These are phyloP conservation scores for Mycena leptocephala DNA, from an alignment of 768 basidiomycete genomes.

Conservation along the genomic window DNA sequence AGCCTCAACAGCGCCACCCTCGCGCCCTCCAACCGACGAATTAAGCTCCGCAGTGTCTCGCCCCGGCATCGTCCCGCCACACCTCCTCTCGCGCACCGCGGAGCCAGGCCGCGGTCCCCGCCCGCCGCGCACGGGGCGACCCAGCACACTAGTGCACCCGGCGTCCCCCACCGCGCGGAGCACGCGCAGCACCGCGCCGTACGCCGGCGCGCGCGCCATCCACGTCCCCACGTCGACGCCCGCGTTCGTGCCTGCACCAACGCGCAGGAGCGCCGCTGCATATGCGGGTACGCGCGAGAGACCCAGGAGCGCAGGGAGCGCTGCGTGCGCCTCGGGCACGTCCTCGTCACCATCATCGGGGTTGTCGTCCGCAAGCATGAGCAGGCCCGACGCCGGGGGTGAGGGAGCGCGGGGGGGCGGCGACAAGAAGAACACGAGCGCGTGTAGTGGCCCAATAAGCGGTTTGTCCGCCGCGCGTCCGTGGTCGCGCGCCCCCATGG, in stretches of 20 bases:
- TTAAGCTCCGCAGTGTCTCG: constrained; percentile 1
- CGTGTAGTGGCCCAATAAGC: constrained; percentile 23
- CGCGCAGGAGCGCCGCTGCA: constrained; percentile 17
- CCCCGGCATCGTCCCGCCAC: neutral
- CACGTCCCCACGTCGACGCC: constrained; percentile 28
- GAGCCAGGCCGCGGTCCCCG: too few relatives aligned
- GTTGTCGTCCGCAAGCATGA: too few relatives aligned
- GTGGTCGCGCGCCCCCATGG: neutral
- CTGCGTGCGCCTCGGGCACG: neutral
- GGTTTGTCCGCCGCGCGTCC: constrained; percentile 12
- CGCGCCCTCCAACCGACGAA: constrained; percentile 44
- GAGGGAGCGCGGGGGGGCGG: neutral
- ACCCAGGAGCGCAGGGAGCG: constrained; percentile 12
- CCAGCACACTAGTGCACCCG: neutral
- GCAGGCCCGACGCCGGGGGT: neutral
- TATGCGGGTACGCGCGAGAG: constrained; percentile 28
- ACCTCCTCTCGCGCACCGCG: neutral
- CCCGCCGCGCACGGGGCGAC: neutral
- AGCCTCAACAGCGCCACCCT: constrained; percentile 48
- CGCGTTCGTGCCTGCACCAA: neutral
- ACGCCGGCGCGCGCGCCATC: constrained; percentile 36
- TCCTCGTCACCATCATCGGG: neutral
- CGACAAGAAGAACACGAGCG: constrained; percentile 23
- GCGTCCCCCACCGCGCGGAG: constrained; percentile 16
- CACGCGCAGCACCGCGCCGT: constrained; percentile 26